A percentile compares a stretch with the other conserved stretches of the same genome.
These are phyloP conservation scores for Sporormia fimetaria DNA, from an alignment of 495 filamentous ascomycete species.

Conservation along the genomic window DNA sequence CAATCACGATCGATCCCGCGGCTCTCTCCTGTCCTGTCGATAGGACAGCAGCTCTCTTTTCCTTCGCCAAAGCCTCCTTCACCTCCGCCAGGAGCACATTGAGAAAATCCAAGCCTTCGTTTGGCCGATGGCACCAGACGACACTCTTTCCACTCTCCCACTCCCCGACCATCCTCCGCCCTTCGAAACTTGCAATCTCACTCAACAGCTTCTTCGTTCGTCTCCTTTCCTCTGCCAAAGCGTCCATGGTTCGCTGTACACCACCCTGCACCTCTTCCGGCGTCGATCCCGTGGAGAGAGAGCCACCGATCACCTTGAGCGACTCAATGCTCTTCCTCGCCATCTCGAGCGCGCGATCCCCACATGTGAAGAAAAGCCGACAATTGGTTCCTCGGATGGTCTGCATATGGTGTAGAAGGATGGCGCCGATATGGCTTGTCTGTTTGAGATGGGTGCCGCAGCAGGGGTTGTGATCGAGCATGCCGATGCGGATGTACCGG, in stretches of 20 bases:
- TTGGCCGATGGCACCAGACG: constrained; percentile 12
- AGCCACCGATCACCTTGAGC: constrained; percentile 1
- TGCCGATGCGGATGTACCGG: constrained; percentile 13
- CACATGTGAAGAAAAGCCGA: constrained; percentile 8
- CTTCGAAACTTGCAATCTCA: constrained; percentile 15
- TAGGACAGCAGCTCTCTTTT: constrained; percentile 4
- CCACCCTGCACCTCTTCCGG: constrained; percentile 1
- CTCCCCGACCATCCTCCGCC: constrained; percentile 5
- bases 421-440: constrained; percentile 8
- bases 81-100: constrained; percentile 11
- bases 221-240: neutral
- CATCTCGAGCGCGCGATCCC: constrained; percentile 11
- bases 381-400: constrained; percentile 12
- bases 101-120: constrained; percentile 14
- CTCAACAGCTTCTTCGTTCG: constrained; percentile 7
- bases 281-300: constrained; percentile 3
- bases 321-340: constrained; percentile 2
- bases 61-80: constrained; percentile 9
- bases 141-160: constrained; percentile 1
- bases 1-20: constrained; percentile 9
- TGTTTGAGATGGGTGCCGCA: constrained; percentile 20
- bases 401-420: constrained; percentile 18
- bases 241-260: constrained; percentile 3
- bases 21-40: constrained; percentile 9
- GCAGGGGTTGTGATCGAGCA: constrained; percentile 15